phyloP scores from a whole-genome alignment of 2,329 filamentous ascomycete genomes.

The Fusarium continuum region DNA sequence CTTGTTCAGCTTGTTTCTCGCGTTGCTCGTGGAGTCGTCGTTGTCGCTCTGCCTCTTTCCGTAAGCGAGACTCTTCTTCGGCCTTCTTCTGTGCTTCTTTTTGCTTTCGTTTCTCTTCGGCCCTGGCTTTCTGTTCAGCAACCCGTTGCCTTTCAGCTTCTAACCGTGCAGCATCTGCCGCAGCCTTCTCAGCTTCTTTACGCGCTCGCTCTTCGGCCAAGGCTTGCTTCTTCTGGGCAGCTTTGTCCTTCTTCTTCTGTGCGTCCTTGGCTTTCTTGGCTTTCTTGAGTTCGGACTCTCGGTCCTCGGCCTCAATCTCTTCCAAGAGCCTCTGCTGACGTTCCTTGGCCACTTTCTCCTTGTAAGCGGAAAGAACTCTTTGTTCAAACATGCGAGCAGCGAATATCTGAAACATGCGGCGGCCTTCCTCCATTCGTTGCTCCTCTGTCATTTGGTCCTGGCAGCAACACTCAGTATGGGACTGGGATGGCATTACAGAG shows the following conservation, averaged over 20 bases:
- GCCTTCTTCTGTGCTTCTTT: slow-evolving; percentile 90
- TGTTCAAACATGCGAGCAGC: slow-evolving; percentile 99
- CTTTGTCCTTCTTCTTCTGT: slow-evolving; percentile 95
- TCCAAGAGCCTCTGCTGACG: slow-evolving; percentile 90
- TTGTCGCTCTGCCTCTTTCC: slow-evolving; percentile 86
- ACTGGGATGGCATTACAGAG: slow-evolving; percentile 51
- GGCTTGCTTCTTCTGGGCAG: slow-evolving; percentile 85
- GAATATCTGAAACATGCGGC: slow-evolving; percentile 99
- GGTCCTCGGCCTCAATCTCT: slow-evolving; percentile 87
- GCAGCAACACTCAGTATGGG: slow-evolving; percentile 57
- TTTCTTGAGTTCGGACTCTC: slow-evolving; percentile 79
- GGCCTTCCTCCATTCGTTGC: slow-evolving; percentile 98
- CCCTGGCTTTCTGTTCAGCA: slow-evolving; percentile 82
- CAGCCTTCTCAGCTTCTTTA: slow-evolving; percentile 87
- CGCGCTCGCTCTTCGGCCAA: slow-evolving; percentile 91
- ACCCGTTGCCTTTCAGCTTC: slow-evolving; percentile 80
- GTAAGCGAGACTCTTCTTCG: slow-evolving; percentile 85
- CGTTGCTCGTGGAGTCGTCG: slow-evolving; percentile 83
- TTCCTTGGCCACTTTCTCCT: slow-evolving; percentile 94
- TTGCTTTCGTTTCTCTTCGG: slow-evolving; percentile 91
- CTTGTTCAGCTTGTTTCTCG: slow-evolving; percentile 83
- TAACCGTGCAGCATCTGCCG: slow-evolving; percentile 80
- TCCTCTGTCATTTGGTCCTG: slow-evolving; percentile 98
- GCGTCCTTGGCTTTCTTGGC: slow-evolving; percentile 95
- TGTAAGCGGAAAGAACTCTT: slow-evolving; percentile 93